Evolutionary conservation across 2,329 filamentous ascomycete genomes (phyloP), one percentile per base, ranked within the genome.

Genomic region (Sphaerulina musiva): DNA sequence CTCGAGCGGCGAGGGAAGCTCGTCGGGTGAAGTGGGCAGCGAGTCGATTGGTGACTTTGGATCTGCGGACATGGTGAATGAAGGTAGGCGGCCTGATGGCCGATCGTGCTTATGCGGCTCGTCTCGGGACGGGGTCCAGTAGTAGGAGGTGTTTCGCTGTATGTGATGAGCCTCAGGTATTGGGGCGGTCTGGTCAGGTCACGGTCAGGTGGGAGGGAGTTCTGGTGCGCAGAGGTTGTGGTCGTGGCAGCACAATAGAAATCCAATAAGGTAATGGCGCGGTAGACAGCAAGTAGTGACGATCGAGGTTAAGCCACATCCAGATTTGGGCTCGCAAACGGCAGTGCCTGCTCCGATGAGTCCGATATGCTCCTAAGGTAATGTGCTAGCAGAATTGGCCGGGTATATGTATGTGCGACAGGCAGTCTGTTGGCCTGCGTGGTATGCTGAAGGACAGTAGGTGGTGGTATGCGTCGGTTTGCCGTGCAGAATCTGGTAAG

Each of bases 1-100:
- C 45, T 20, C 53, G 42, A 64, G 59, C 6, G 59, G 58, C 20
- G 58, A 60, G 14, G 53, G 45, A 23, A 56, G 38, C 26, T 61
- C 62, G 31, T 64, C 63, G 20, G 63, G 61, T 17, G 61, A 61
- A 14, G 59, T 57, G 14, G 64, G 62, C 74, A 38, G 62, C 56
- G 53, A 54, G 45, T 55, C 53, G 51, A 58, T 57, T 50, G 63
- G 55, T 47, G 53, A 53, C 12, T 56, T 39, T 31, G 57, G 50
- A 32, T 54, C 39, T 43, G 29, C 41, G 12, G 48, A 51, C 59
- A 61, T 61, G 53, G 36, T 54, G 50, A 41, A 34, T 45, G 45
- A 31, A 34, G 29, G 23, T 14, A 26, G 17, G 42, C 26, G 42
- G 42, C 42, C 20, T 12, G 42, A 12, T 26, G 42, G 42, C 42